phyloP scores from a whole-genome alignment of 371 early-diverging fungal genomes.

The Mucor piriformis region DNA sequence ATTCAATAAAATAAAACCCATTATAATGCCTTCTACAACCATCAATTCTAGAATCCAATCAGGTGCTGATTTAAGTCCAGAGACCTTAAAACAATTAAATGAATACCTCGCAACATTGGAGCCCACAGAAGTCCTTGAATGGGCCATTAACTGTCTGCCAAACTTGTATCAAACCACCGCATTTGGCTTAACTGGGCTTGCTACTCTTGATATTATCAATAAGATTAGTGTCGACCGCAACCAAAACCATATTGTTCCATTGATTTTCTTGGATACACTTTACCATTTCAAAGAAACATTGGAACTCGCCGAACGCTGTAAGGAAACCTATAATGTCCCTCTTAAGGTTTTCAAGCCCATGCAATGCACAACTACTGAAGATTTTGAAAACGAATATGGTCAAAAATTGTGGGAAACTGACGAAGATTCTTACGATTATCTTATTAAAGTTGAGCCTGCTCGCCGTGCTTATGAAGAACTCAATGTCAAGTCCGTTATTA shows the following conservation, averaged over 20 bases:
- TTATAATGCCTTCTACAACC: conserved; percentile 34
- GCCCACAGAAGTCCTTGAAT: conserved; percentile 84
- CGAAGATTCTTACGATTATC: conserved; percentile 83
- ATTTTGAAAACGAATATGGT: conserved; percentile 77
- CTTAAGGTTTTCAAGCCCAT: conserved; percentile 79
- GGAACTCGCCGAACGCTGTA: conserved; percentile 69
- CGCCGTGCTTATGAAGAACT: conserved; percentile 84
- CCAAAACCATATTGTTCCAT: conserved; percentile 67
- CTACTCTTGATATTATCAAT: conserved; percentile 75
- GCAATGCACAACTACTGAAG: conserved; percentile 56
- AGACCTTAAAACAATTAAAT: conserved; percentile 69
- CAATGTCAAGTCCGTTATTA: conserved; percentile 78
- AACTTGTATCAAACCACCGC: conserved; percentile 90
- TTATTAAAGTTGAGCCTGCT: conserved; percentile 93
- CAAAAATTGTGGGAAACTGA: conserved; percentile 81
- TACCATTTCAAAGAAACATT: conserved; percentile 92
- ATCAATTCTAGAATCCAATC: conserved; percentile 33
- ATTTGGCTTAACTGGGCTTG: conserved; percentile 87
- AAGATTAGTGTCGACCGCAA: conserved; percentile 62
- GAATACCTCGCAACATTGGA: conserved; percentile 58
- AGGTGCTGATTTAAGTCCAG: conserved; percentile 57
- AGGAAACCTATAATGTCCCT: conserved; percentile 69
- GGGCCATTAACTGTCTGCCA: conserved; percentile 85
- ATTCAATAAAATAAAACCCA: not conserved
- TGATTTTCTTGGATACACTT: conserved; percentile 92